A percentile compares a stretch with the other conserved stretches of the same genome.
Evolutionary conservation across 148 eudicot genomes (phyloP).

Genomic region (Agrostemma githago): DNA sequence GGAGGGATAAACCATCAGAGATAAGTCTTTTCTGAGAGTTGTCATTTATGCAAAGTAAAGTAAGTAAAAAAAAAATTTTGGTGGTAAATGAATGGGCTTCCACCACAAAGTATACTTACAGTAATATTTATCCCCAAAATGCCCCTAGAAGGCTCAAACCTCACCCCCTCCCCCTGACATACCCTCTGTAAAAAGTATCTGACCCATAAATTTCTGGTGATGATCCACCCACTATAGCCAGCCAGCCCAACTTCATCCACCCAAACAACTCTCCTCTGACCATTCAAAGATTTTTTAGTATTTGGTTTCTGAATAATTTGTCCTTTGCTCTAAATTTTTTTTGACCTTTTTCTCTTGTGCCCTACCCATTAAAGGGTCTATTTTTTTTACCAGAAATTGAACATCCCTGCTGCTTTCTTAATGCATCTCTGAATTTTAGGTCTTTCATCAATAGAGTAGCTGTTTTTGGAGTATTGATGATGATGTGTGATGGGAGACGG

Average conservation of each 20-base stretch:
- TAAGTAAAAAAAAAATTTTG: neutral
- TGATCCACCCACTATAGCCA: slow-evolving; percentile 16
- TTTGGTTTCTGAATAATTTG: slow-evolving; percentile 1
- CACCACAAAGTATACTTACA: neutral
- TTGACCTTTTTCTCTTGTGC: neutral
- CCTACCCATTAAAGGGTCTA: slow-evolving; percentile 12
- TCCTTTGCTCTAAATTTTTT: slow-evolving; percentile 11
- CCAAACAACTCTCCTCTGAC: slow-evolving; percentile 19
- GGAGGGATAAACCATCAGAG: slow-evolving; percentile 16
- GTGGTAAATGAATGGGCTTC: slow-evolving; percentile 18
- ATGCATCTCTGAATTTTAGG: slow-evolving; percentile 11
- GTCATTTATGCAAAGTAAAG: neutral
- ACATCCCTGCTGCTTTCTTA: neutral
- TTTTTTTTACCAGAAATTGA: neutral
- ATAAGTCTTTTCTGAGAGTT: slow-evolving; percentile 25
- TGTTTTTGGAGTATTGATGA: neutral
- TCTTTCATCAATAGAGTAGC: neutral
- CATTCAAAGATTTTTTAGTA: slow-evolving; percentile 20
- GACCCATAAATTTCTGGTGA: slow-evolving; percentile 25
- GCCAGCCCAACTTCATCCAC: slow-evolving; percentile 1
- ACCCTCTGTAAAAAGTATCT: slow-evolving; percentile 14
- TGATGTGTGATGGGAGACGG: neutral
- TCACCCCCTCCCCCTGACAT: slow-evolving; percentile 15
- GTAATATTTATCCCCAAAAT: slow-evolving; percentile 12
- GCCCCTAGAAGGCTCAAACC: neutral